These are phyloP conservation scores for Erythrobasidium yunnanense DNA, from an alignment of 768 basidiomycete genomes.

Conservation along the genomic window DNA sequence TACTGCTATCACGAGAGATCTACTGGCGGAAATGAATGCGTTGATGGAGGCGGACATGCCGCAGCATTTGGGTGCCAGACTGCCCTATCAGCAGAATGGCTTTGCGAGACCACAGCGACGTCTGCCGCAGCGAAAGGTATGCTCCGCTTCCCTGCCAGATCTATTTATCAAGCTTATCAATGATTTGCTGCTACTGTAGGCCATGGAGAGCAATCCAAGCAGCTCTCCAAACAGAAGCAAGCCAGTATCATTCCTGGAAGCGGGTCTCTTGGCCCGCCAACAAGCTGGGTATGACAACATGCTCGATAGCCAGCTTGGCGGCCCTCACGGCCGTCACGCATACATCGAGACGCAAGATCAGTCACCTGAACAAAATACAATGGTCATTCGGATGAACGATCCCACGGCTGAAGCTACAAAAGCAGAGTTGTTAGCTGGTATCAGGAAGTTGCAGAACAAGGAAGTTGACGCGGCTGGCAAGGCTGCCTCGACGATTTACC, in stretches of 20 bases:
- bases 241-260: background rate
- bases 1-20: background rate
- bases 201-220: too few relatives aligned
- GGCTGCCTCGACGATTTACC: background rate
- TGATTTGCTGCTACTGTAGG: too few relatives aligned
- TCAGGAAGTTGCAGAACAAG: background rate
- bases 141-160: background rate
- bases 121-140: too few relatives aligned
- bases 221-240: background rate
- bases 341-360: constrained; percentile 1
- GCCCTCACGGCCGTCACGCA: background rate
- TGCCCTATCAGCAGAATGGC: constrained; percentile 5
- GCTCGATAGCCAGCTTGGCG: constrained; percentile 11
- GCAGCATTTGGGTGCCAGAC: constrained; percentile 1
- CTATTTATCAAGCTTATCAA: too few relatives aligned
- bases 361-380: background rate
- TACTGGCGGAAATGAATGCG: constrained; percentile 14
- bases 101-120: too few relatives aligned
- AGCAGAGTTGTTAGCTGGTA: constrained; percentile 9
- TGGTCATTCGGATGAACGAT: constrained; percentile 23
- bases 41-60: background rate
- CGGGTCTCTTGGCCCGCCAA: background rate
- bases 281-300: background rate
- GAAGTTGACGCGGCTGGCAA: background rate
- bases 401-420: constrained; percentile 21